Conservation (phyloP, 257 asterid genomes). For the Ehretia macrophylla region DNA sequence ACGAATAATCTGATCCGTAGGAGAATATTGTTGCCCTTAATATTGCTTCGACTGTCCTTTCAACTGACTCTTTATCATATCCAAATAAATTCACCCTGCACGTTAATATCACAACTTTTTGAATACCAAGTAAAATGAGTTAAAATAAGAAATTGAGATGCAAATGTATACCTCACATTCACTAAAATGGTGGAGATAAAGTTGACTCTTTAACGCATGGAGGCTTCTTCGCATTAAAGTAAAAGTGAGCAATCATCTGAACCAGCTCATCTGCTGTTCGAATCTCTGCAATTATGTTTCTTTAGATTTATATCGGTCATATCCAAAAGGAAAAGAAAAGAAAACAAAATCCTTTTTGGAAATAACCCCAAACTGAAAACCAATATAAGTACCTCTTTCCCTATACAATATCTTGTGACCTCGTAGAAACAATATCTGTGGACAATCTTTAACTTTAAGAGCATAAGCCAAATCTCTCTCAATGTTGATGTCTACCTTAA, state of each 20-base stretch:
- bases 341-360: neutral
- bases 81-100: no score
- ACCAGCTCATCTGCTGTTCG: slow-evolving; percentile 79
- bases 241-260: slow-evolving; percentile 87
- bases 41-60: no score
- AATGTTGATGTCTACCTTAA: slow-evolving; percentile 82
- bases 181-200: slow-evolving; percentile 26
- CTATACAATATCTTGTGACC: slow-evolving; percentile 75
- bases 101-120: no score
- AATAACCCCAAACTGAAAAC: neutral
- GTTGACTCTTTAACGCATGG: slow-evolving; percentile 42
- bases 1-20: no score
- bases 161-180: slow-evolving; percentile 31
- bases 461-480: slow-evolving; percentile 94
- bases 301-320: neutral
- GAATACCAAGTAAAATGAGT: no score
- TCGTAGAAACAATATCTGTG: slow-evolving; percentile 74
- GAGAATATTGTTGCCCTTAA: no score
- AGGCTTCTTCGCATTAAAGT: slow-evolving; percentile 79
- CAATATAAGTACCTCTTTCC: slow-evolving; percentile 55
- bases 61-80: no score
- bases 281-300: slow-evolving; percentile 39
- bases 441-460: slow-evolving; percentile 85
- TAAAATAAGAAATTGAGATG: no score
- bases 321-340: slow-evolving; percentile 2